These are phyloP conservation scores for Ophiostoma sp. DNA, from an alignment of 2,329 filamentous ascomycete species.

Conservation along the genomic window DNA sequence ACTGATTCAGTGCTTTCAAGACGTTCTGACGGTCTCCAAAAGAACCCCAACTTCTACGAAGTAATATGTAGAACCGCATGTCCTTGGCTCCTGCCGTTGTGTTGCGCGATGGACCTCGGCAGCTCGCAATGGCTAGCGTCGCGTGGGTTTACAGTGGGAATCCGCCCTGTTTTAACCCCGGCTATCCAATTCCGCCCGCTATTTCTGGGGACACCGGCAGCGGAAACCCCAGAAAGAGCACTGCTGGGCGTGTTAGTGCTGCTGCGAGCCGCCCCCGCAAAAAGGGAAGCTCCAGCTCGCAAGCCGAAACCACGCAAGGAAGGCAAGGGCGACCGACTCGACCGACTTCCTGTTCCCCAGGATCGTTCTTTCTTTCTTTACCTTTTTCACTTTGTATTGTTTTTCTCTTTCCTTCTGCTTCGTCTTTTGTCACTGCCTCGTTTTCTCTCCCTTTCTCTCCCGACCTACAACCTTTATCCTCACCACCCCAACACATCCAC, in stretches of 20 bases:
- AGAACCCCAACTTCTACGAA: background rate
- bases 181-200: slow-evolving; percentile 14
- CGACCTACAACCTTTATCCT: background rate
- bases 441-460: background rate
- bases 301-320: background rate
- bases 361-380: background rate
- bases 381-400: background rate
- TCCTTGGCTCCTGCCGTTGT: background rate
- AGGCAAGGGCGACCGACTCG: background rate
- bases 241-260: slow-evolving; percentile 3
- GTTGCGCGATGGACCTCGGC: background rate
- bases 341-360: background rate
- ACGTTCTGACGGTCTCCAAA: background rate
- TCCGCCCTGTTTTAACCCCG: background rate
- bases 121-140: background rate
- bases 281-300: slow-evolving; percentile 8
- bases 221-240: background rate
- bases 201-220: background rate
- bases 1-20: background rate
- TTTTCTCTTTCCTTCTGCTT: background rate
- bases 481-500: background rate
- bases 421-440: background rate
- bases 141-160: background rate
- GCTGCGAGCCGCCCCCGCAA: slow-evolving; percentile 2
- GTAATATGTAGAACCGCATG: background rate